Evolutionary conservation across 2,329 filamentous ascomycete genomes (phyloP), one percentile per base, ranked within the genome.

Genomic region (Aspergillus pseudoglaucus): DNA sequence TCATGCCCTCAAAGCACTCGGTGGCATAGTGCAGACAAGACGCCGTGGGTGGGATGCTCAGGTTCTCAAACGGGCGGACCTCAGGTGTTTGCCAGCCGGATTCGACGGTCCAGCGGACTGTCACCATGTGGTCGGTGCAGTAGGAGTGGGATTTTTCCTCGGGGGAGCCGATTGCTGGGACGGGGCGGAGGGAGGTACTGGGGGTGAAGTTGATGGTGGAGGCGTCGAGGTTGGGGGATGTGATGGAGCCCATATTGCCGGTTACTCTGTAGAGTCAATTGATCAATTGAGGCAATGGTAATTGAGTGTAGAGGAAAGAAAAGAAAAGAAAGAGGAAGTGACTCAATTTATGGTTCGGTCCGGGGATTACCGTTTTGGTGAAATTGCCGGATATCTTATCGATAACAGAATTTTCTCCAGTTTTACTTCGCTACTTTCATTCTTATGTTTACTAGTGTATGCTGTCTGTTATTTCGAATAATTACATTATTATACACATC

Each of bases 121-220:
- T 84, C 59, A 93, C 76, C 89, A 95, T 95, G 76, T 96, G 90
- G 75, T 96, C 90, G 53, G 87, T 90, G 75, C 77, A 80, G 50
- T 65, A 53, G 25, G 61, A 68, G 47, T 70, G 66, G 52, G 64
- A 62, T 58, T 64, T 48, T 49, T 71, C 66, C 59, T 71, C 67
- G 1, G 65, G 59, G 6, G 69, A 72, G 37, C 68, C 64, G 5
- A 65, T 65, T 18, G 58, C 54, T 44, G 69, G 68, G 17, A 72
- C 65, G 48, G 62, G 47, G 40, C 64, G 63, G 7, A 66, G 61
- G 45, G 59, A 62, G 30, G 62, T 60, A 35, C 65, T 65, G 20
- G 54, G 65, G 40, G 67, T 71, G 54, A 70, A 57, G 43, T 65
- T 68, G 54, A 69, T 60, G 39, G 59, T 62, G 15, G 69, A 72